These are phyloP conservation scores for Symbiodinium pilosum DNA, from an alignment of 73 alveolate genomes.

Conservation along the genomic window DNA sequence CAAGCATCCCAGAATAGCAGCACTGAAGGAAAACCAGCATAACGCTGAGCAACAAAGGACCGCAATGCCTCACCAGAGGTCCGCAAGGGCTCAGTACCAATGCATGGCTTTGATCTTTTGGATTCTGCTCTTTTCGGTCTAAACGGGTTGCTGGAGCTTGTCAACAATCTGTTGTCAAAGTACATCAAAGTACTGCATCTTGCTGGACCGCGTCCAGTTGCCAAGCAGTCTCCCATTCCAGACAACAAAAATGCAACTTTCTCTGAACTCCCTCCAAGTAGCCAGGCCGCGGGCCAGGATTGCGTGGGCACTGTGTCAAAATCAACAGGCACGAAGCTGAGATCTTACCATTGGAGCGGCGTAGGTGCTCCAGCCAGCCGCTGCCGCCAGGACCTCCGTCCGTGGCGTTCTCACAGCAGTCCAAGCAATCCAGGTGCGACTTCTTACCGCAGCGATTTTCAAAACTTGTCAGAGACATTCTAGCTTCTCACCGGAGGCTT, in stretches of 20 bases:
- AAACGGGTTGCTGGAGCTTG: no score
- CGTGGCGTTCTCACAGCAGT: background rate
- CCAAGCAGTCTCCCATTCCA: no score
- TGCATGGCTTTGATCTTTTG: no score
- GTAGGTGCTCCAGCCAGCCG: background rate
- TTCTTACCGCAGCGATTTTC: no score
- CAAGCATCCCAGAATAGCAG: background rate
- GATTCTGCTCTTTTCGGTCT: no score
- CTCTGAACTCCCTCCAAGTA: no score
- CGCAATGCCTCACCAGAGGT: background rate
- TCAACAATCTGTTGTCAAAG: no score
- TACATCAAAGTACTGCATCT: no score
- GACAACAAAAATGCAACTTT: no score
- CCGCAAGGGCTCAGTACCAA: no score
- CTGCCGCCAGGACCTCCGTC: background rate
- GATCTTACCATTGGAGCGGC: background rate
- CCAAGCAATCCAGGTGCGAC: conserved; percentile 8
- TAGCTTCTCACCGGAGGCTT: background rate
- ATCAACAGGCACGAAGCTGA: background rate
- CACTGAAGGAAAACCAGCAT: background rate
- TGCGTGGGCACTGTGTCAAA: background rate
- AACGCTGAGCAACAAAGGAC: background rate
- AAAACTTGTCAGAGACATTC: no score
- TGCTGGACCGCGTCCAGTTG: no score
- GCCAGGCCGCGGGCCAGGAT: conserved; percentile 4